Evolutionary conservation across 345 rosid species (phyloP), one percentile per base, ranked within the genome.

Genomic region (Trapa bicornis): DNA sequence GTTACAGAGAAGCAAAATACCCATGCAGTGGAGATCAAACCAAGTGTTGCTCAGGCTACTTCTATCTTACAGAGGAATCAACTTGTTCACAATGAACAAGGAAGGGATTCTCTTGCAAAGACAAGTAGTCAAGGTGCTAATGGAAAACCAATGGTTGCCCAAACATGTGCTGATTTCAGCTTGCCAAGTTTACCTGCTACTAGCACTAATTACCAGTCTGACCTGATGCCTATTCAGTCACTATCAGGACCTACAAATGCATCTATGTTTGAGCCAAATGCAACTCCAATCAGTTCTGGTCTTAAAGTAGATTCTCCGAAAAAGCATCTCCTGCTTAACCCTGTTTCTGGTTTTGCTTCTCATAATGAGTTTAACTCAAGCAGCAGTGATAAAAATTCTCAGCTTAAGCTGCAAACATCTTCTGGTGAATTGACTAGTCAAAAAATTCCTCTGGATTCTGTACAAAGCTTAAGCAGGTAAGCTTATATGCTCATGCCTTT

Each of bases 381-480:
- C 62, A 71, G 68, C 68, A 72, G 33, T 54, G 78, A 53, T 50
- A 73, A 72, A 75, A 76, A 64, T 48, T 60, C 83, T 43, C 57
- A 57, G 33, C 52, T 71, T 48, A 22, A 67, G 22, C 53, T 66
- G 22, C 29, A 57, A 38, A 48, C 76, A 2, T 22, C 29, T 22
- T 22, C 29, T 69, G 65, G 47, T 80, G 85, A 68, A 66, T 61
- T 68, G 48, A 65, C 77, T n/a, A 65, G 65, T 67, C 38, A 60
- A 22, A 80, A 73, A 32, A 66, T 56, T 64, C 50, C 66, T 45
- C 48, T 11, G 11, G 48, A 45, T 45, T 45, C 48, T 39, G 67
- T 79, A 64, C 82, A 72, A 52, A 81, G 68, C 50, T 66, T 75
- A 67, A 70, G 69, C 79, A 81, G 91, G 91, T 86, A 14, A 63